Evolutionary conservation across 257 asterid species (phyloP).

Genomic region (Paraleonurus japonicus): DNA sequence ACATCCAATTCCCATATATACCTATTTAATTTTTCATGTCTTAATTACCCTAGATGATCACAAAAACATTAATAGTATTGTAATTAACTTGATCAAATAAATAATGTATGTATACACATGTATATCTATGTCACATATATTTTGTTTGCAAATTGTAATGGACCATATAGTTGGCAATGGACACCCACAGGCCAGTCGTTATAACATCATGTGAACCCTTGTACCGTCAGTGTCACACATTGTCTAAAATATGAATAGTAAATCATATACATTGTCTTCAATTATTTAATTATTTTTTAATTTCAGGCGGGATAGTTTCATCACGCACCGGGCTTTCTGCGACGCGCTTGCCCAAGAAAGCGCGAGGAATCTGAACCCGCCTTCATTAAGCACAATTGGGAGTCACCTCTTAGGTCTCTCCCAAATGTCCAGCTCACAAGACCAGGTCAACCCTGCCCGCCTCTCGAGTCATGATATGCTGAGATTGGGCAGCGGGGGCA

Average conservation of each 20-base stretch:
- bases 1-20: background rate
- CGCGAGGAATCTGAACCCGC: conserved; percentile 50
- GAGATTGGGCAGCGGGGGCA: conserved; percentile 32
- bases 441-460: conserved; percentile 26
- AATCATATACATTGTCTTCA: background rate
- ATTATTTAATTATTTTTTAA: no score
- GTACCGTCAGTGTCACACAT: background rate
- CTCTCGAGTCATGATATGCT: conserved; percentile 41
- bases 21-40: conserved; percentile 6
- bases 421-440: conserved; percentile 33
- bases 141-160: background rate
- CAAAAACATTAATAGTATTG: background rate
- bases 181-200: conserved; percentile 8
- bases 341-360: conserved; percentile 83
- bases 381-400: conserved; percentile 50
- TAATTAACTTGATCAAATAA: background rate
- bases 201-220: conserved; percentile 14
- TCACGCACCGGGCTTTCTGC: conserved; percentile 85
- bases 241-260: background rate
- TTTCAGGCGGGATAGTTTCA: conserved; percentile 76
- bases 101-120: background rate
- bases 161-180: conserved; percentile 11
- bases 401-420: conserved; percentile 52
- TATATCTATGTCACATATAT: background rate
- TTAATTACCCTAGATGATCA: background rate